Percentiles rank a stretch among this genome's conserved stretches.
phyloP scores from a whole-genome alignment of 2,329 filamentous ascomycete species.

The Ascochyta viciae-villosae region DNA sequence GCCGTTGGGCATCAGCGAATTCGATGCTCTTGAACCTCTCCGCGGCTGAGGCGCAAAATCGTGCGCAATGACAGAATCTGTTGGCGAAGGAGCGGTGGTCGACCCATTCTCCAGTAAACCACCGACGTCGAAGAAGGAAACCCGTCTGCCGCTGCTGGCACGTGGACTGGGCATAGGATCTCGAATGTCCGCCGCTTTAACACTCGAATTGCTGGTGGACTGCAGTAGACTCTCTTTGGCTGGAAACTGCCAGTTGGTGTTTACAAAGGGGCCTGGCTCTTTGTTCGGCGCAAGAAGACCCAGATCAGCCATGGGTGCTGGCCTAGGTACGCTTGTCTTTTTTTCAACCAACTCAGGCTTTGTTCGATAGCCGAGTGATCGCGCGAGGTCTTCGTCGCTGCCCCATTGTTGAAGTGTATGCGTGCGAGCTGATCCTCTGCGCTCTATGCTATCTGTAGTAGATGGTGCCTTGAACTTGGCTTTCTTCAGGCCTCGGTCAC shows the following conservation, averaged over 20 bases:
- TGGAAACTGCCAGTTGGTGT: slow-evolving; percentile 46
- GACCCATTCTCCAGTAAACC: slow-evolving; percentile 69
- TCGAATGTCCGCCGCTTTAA: slow-evolving; percentile 33
- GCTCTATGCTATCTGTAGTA: slow-evolving; percentile 59
- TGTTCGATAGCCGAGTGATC: slow-evolving; percentile 76
- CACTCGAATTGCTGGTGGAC: slow-evolving; percentile 30
- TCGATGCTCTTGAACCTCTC: slow-evolving; percentile 43
- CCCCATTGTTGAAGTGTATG: slow-evolving; percentile 78
- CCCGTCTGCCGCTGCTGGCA: slow-evolving; percentile 57
- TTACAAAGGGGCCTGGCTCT: slow-evolving; percentile 34
- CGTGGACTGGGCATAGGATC: slow-evolving; percentile 49
- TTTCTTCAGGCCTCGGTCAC: slow-evolving; percentile 90
- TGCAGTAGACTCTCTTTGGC: slow-evolving; percentile 24
- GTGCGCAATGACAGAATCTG: slow-evolving; percentile 48
- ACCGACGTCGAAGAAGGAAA: slow-evolving; percentile 87
- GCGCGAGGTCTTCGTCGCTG: slow-evolving; percentile 89
- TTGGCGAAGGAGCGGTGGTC: slow-evolving; percentile 37
- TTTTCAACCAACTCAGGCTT: slow-evolving; percentile 58
- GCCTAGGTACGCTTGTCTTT: slow-evolving; percentile 51
- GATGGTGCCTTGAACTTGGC: slow-evolving; percentile 71
- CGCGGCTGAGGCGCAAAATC: slow-evolving; percentile 51
- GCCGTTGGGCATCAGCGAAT: slow-evolving; percentile 27
- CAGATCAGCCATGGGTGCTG: slow-evolving; percentile 44
- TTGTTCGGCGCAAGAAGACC: slow-evolving; percentile 32
- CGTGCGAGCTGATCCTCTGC: slow-evolving; percentile 65